phyloP scores from a whole-genome alignment of 495 filamentous ascomycete species.

The Neurospora sp. region DNA sequence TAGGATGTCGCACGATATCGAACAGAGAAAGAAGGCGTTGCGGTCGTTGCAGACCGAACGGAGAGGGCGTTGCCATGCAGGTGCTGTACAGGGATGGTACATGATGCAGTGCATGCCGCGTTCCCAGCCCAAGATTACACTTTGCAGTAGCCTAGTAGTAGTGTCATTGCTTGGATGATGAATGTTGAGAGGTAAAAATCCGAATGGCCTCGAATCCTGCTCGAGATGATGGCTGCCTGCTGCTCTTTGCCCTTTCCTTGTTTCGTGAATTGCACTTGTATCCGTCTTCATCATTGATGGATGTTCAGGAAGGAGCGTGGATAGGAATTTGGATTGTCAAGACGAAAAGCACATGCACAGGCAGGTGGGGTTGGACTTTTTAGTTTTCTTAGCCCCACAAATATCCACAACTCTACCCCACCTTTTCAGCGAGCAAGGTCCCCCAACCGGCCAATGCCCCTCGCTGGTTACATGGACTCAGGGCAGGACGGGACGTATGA shows the following conservation, averaged over 20 bases:
- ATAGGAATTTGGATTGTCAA: neutral
- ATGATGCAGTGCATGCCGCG: neutral
- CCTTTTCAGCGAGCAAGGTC: neutral
- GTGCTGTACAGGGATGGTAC: neutral
- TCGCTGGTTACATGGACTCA: neutral
- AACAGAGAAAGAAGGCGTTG: neutral
- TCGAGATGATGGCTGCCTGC: neutral
- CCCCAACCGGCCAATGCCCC: neutral
- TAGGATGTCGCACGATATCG: neutral
- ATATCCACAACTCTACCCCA: neutral
- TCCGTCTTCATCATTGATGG: neutral
- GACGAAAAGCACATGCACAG: neutral
- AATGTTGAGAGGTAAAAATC: neutral
- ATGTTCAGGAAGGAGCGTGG: neutral
- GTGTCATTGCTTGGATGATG: neutral
- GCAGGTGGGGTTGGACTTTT: neutral
- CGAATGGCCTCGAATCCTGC: neutral
- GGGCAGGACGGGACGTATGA: neutral
- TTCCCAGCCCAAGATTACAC: neutral
- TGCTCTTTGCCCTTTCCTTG: neutral
- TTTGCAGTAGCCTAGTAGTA: neutral
- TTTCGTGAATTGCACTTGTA: neutral
- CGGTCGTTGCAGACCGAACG: neutral
- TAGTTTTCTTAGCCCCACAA: neutral
- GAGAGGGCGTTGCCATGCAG: slow-evolving; percentile 4